Evolutionary conservation across 208 protist genomes (phyloP).

Genomic region (Leishmania aethiopica): DNA sequence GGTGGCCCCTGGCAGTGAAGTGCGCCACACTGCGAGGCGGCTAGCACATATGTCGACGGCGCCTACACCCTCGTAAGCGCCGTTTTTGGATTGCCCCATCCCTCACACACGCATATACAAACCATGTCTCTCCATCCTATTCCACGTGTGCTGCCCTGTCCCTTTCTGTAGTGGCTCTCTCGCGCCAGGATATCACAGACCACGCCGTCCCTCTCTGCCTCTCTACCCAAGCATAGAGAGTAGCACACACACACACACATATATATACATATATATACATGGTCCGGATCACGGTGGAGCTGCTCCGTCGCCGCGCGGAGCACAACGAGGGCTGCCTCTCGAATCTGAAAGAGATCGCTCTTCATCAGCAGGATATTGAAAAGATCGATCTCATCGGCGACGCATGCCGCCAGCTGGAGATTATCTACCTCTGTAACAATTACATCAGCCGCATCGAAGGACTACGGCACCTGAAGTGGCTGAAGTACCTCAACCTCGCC

Average conservation of each 20-base stretch:
- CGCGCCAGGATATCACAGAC: neutral
- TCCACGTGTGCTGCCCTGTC: neutral
- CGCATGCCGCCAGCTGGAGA: slow-evolving; percentile 91
- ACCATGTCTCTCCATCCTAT: no score
- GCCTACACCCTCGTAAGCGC: neutral
- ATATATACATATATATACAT: slow-evolving; percentile 16
- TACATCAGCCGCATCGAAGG: slow-evolving; percentile 96
- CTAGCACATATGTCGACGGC: neutral
- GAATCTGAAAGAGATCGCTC: slow-evolving; percentile 95
- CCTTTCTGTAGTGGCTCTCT: neutral
- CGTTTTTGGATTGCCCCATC: neutral
- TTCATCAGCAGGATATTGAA: slow-evolving; percentile 97
- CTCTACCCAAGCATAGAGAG: neutral
- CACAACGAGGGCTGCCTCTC: slow-evolving; percentile 97
- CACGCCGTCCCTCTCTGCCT: neutral
- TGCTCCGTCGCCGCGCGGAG: slow-evolving; percentile 95
- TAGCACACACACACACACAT: neutral
- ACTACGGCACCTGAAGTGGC: slow-evolving; percentile 93
- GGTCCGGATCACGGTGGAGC: slow-evolving; percentile 90
- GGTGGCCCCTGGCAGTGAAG: neutral
- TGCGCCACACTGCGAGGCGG: neutral
- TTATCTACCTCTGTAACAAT: slow-evolving; percentile 97
- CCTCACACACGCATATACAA: neutral
- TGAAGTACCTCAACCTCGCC: slow-evolving; percentile 98
- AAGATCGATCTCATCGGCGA: slow-evolving; percentile 91